Base-by-base conservation (phyloP, 2,329 filamentous ascomycete genomes). In the Neoarthrinium moseri region DNA sequence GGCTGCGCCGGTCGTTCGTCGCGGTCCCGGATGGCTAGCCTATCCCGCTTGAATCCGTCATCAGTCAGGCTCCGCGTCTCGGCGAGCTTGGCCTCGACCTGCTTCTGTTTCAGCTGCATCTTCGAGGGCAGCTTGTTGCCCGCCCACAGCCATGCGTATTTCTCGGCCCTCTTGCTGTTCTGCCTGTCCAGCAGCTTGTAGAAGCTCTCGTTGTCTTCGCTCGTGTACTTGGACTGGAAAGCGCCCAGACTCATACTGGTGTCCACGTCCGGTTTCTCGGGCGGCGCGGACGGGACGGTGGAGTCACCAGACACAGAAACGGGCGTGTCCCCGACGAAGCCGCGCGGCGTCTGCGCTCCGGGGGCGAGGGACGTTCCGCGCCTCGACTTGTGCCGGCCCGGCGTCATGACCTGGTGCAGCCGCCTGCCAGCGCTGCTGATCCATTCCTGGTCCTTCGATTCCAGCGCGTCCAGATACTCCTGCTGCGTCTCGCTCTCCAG, bases 181-280 rank as follows among this genome's bases (percentile, higher is more conserved):
- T 96, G 90, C 59, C 85, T 88, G 69, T 99, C 94, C 22, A 97
- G 73, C 2, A 99, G 75, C 56, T 86, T 87, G 67, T 96, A 95
- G 71, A 99, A 97, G 56, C 89, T 95, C 63, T 96, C 94, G 61
- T 97, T 97, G 64, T 99, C 94, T 66, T 99, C 94, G 60, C 90
- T 96, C 1, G 92, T 99, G 69, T 96, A 97, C 55, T 89, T 92
- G 3, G 87, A 80, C 62, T 99, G 94, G 59, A 96, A 99, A 1
- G 85, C 81, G 43, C 85, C 83, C 2, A 99, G 77, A 49, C 86
- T 91, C 74, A 97, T 83, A 56, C 85, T 86, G 33, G 85, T 83
- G 62, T 95, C 85, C 15, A 89, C 73, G 24, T 75, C 67, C 47
- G 71, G 70, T 44, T 69, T 72, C 41, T 68, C 64, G 15, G 64